phyloP scores from a whole-genome alignment of 2,329 filamentous ascomycete genomes.

The Phaeosphaeriaceae sp. region DNA sequence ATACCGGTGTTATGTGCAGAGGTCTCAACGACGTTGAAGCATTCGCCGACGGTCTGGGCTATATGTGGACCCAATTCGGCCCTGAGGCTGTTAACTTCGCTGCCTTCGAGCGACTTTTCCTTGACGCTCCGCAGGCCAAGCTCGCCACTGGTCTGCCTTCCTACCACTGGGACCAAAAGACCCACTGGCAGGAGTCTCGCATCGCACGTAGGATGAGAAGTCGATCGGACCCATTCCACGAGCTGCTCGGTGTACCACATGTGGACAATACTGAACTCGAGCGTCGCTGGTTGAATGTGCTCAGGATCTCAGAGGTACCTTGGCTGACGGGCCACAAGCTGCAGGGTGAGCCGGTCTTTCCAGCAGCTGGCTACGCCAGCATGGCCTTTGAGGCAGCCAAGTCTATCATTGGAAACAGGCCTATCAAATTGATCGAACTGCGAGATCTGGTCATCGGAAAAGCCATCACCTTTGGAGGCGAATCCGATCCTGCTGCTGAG shows the following conservation, averaged over 20 bases:
- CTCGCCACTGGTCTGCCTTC: conserved; percentile 22
- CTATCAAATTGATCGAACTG: conserved; percentile 14
- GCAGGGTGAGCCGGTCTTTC: conserved; percentile 49
- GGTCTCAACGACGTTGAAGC: conserved; percentile 27
- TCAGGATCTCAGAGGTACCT: conserved; percentile 43
- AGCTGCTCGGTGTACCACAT: too few relatives aligned
- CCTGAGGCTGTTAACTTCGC: neutral
- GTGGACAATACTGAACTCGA: too few relatives aligned
- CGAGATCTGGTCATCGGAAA: conserved; percentile 16
- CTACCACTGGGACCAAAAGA: conserved; percentile 39
- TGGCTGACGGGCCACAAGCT: conserved; percentile 17
- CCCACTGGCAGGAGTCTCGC: conserved; percentile 26
- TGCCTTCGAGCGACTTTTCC: conserved; percentile 5
- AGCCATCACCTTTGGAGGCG: conserved; percentile 15
- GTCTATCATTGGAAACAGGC: neutral
- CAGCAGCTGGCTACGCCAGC: conserved; percentile 51
- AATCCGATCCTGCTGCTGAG: neutral
- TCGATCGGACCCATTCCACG: conserved; percentile 14
- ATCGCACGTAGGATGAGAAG: conserved; percentile 5
- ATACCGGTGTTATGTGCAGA: conserved; percentile 27
- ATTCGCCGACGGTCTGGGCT: conserved; percentile 16
- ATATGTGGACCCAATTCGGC: conserved; percentile 5
- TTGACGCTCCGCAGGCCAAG: neutral
- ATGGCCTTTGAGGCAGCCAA: conserved; percentile 37
- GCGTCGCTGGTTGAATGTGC: conserved; percentile 40